Conservation (phyloP, 257 asterid species). For the Ballota nigra region DNA sequence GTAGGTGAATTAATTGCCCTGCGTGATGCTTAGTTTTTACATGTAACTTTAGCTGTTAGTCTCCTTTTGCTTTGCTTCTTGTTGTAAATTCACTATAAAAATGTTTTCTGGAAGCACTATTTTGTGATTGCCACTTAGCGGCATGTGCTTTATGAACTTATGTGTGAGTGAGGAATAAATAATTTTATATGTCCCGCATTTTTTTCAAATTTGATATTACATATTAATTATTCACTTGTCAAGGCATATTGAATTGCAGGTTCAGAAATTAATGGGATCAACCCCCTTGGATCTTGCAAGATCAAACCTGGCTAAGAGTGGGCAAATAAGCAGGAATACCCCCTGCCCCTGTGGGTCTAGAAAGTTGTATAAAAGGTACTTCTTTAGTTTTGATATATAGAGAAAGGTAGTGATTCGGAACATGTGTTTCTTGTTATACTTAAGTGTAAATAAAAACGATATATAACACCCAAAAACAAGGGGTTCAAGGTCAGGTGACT, state of each 20-base stretch:
- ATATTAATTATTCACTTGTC: slow-evolving; percentile 15
- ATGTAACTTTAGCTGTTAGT: neutral
- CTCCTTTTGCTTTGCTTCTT: neutral
- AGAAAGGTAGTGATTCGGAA: neutral
- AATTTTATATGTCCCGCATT: neutral
- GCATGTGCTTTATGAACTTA: slow-evolving; percentile 12
- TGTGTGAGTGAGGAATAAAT: neutral
- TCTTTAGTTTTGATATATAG: neutral
- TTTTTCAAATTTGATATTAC: neutral
- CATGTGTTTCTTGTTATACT: slow-evolving; percentile 1
- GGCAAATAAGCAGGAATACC: slow-evolving; percentile 75
- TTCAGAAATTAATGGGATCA: slow-evolving; percentile 87
- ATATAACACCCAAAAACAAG: neutral
- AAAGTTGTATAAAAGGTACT: slow-evolving; percentile 82
- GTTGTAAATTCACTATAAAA: neutral
- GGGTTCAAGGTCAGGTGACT: neutral
- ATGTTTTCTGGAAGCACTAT: neutral
- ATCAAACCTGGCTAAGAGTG: slow-evolving; percentile 80
- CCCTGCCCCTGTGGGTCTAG: slow-evolving; percentile 95
- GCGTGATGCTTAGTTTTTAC: neutral
- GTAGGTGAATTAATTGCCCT: neutral
- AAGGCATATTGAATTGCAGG: slow-evolving; percentile 35
- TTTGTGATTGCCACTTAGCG: neutral
- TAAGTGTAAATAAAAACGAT: neutral
- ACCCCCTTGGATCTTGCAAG: slow-evolving; percentile 83